Evolutionary conservation across 2,329 filamentous ascomycete genomes (phyloP).

Genomic region (Trichoderma endophyticum): DNA sequence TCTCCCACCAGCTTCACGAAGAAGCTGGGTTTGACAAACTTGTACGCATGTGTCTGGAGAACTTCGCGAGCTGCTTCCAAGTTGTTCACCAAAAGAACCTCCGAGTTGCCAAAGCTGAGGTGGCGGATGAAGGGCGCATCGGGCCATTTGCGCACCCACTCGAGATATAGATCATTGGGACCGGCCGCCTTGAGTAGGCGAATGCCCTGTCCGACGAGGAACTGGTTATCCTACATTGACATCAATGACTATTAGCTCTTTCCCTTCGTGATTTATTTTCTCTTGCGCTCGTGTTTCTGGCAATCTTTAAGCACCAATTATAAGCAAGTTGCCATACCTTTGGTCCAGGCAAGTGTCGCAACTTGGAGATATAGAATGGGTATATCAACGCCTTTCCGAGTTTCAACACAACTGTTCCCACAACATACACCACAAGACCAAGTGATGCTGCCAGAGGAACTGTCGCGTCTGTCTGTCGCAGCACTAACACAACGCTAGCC

Average conservation of each 20-base stretch:
- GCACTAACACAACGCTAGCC: neutral
- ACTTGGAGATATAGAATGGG: slow-evolving; percentile 6
- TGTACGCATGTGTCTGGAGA: slow-evolving; percentile 4
- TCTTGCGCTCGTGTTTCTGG: neutral
- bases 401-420: neutral
- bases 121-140: slow-evolving; percentile 12
- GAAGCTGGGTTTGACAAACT: slow-evolving; percentile 10
- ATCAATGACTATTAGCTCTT: neutral
- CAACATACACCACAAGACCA: neutral
- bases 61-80: slow-evolving; percentile 16
- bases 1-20: slow-evolving; percentile 13
- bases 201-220: slow-evolving; percentile 13
- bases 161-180: slow-evolving; percentile 9
- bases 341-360: slow-evolving; percentile 16
- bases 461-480: neutral
- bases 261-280: neutral
- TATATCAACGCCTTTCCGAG: slow-evolving; percentile 9
- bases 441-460: neutral
- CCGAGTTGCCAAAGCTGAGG: slow-evolving; percentile 9
- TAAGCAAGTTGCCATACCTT: neutral
- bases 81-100: slow-evolving; percentile 11
- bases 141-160: slow-evolving; percentile 13
- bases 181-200: neutral
- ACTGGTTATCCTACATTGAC: slow-evolving; percentile 7
- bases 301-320: no score